These are phyloP conservation scores for Cladorrhinum samala DNA, from an alignment of 495 filamentous ascomycete genomes.

Conservation along the genomic window DNA sequence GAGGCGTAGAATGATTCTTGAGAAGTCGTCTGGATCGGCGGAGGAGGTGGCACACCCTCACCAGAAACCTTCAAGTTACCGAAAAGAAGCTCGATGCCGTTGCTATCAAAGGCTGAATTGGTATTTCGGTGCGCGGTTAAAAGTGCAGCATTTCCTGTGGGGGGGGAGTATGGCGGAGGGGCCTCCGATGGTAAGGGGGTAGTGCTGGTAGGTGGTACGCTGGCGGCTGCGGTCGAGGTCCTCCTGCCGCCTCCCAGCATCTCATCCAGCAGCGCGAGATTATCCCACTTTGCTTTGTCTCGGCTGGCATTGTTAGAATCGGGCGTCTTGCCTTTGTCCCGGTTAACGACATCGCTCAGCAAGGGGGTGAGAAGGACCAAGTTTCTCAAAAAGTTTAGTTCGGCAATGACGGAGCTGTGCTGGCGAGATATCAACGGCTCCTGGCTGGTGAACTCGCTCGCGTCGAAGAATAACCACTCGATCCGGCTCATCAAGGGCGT, in stretches of 20 bases:
- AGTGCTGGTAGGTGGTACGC: background rate
- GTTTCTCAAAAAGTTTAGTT: conserved; percentile 49
- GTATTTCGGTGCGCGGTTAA: background rate
- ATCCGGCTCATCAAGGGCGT: conserved; percentile 2
- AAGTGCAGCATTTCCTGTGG: background rate
- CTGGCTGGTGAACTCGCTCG: conserved; percentile 5
- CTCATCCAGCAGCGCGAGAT: conserved; percentile 53
- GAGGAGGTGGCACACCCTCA: background rate
- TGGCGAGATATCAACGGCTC: conserved; percentile 13
- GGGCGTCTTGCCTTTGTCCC: background rate
- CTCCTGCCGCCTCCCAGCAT: conserved; percentile 10
- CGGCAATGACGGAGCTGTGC: conserved; percentile 18
- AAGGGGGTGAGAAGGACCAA: conserved; percentile 49
- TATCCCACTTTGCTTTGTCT: conserved; percentile 49
- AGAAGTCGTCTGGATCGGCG: background rate
- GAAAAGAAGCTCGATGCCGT: background rate
- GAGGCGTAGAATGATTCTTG: background rate
- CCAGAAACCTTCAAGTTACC: background rate
- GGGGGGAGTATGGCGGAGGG: background rate
- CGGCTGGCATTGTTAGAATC: no score
- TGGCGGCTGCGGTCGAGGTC: background rate
- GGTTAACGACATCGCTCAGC: conserved; percentile 25
- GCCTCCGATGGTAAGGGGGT: background rate
- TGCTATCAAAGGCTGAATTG: background rate
- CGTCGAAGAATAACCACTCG: conserved; percentile 10